A percentile compares a stretch with the other conserved stretches of the same genome.
phyloP scores from a whole-genome alignment of 352 stramenopile species.

The Plasmopara viticola region DNA sequence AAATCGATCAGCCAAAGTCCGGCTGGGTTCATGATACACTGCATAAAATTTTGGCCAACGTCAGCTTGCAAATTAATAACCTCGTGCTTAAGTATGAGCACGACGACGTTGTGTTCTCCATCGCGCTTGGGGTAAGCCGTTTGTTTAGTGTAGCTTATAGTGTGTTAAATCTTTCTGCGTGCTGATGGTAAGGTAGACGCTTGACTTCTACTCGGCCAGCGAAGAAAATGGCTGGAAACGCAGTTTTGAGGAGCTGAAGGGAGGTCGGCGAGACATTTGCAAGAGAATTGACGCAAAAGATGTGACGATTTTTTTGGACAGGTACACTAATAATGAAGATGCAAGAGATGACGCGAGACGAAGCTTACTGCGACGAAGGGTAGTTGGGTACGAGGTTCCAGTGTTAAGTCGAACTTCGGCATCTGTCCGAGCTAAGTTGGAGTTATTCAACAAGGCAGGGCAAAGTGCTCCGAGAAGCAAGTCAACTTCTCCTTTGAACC shows the following conservation, averaged over 20 bases:
- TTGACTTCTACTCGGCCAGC: conserved; percentile 74
- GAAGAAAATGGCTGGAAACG: conserved; percentile 46
- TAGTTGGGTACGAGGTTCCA: conserved; percentile 75
- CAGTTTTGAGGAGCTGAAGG: conserved; percentile 64
- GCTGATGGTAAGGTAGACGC: conserved; percentile 29
- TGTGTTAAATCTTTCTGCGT: conserved; percentile 1
- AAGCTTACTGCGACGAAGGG: conserved; percentile 49
- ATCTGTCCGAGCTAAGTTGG: conserved; percentile 48
- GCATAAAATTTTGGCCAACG: conserved; percentile 76
- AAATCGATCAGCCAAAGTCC: conserved; percentile 76
- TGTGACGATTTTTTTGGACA: conserved; percentile 78
- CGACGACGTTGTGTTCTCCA: conserved; percentile 79
- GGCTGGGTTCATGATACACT: conserved; percentile 76
- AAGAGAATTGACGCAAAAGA: conserved; percentile 73
- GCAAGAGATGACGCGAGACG: conserved; percentile 17
- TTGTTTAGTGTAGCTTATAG: conserved; percentile 1
- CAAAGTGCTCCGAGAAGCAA: conserved; percentile 14
- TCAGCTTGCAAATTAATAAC: conserved; percentile 83
- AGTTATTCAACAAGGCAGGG: conserved; percentile 32
- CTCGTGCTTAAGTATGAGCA: conserved; percentile 87
- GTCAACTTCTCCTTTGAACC: conserved; percentile 10
- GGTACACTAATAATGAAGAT: conserved; percentile 58
- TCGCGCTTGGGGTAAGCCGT: conserved; percentile 58
- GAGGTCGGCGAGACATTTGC: conserved; percentile 38
- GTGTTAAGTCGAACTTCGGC: conserved; percentile 66